Percentiles rank a stretch among this genome's conserved stretches.
Evolutionary conservation across 225 moss, liverwort and hornwort genomes (phyloP).

Genomic region (Antitrichia curtipendula): DNA sequence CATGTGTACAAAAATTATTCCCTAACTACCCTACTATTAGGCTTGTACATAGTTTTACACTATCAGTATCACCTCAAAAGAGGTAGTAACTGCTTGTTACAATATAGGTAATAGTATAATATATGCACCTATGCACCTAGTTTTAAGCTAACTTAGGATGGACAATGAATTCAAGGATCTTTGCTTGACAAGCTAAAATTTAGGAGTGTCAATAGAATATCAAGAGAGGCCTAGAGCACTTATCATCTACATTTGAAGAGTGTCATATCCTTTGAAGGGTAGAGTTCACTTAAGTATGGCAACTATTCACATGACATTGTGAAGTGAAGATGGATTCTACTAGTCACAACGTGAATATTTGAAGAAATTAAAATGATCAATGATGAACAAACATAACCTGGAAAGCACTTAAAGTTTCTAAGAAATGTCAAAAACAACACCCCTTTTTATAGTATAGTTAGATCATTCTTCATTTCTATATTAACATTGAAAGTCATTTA

Average conservation of each 20-base stretch:
- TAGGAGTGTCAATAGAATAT: background rate
- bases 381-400: background rate
- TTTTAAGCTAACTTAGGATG: background rate
- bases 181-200: background rate
- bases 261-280: background rate
- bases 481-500: background rate
- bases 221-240: fast-evolving
- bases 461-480: background rate
- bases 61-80: too few species aligned
- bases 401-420: background rate
- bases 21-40: too few species aligned
- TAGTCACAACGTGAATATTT: fast-evolving
- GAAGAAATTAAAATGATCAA: background rate
- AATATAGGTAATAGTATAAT: too few species aligned
- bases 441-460: background rate
- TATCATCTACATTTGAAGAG: background rate
- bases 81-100: too few species aligned
- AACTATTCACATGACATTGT: too few species aligned
- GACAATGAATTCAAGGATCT: background rate
- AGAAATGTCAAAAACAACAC: background rate
- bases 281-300: too few species aligned
- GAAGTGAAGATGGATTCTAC: background rate
- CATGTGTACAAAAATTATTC: too few species aligned
- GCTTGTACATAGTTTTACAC: too few species aligned
- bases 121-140: too few species aligned